Base-by-base conservation (phyloP, 2,329 filamentous ascomycete genomes). In the Ascochyta pisi region DNA sequence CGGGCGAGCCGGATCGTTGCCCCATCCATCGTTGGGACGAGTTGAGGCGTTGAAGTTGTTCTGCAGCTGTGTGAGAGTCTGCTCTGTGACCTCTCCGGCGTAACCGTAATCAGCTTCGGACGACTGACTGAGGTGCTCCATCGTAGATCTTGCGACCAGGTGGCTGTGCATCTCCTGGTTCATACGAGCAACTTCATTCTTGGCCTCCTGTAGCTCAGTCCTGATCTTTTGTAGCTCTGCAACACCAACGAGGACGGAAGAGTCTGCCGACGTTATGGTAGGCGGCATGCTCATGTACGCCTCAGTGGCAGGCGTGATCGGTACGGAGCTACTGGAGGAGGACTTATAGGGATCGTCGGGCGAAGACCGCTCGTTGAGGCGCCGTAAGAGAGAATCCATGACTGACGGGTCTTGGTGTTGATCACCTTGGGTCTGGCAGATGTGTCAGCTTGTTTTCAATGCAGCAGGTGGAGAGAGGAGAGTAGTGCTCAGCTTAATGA, bases 91-190 rank as follows among this genome's bases (percentile, higher is more conserved):
- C 43, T 84, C 81, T 52, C 68, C 73, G 16, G 63, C 52, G 48
- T 70, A 78, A 37, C 73, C 75, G 61, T 82, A 83, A 51, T 84
- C 82, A 35, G 75, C 72, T 60, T 85, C 83, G 6, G 78, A 78
- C 5, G 78, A 75, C 57, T 79, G 76, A n/a, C 82, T 80, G 49
- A 84, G 78, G 63, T 85, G 83, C 43, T 86, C 84, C 50, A 84
- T 77, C 10, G 85, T 88, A 49, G 84, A 79, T 65, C 85, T 86
- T 31, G 80, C 79, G 52, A 86, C 82, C 27, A 86, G 86, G 23
- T 82, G 86, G 61, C 89, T 85, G 35, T 86, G 82, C 57, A 91
- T 81, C 76, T 92, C 88, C 50, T 90, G 83, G 54, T 90, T 88
- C 70, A 92, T 86, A 53, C 85, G 87, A 41, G 83, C 84, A 67